Base-by-base conservation (phyloP, 352 stramenopile species). In the Phytophthora citrophthora region DNA sequence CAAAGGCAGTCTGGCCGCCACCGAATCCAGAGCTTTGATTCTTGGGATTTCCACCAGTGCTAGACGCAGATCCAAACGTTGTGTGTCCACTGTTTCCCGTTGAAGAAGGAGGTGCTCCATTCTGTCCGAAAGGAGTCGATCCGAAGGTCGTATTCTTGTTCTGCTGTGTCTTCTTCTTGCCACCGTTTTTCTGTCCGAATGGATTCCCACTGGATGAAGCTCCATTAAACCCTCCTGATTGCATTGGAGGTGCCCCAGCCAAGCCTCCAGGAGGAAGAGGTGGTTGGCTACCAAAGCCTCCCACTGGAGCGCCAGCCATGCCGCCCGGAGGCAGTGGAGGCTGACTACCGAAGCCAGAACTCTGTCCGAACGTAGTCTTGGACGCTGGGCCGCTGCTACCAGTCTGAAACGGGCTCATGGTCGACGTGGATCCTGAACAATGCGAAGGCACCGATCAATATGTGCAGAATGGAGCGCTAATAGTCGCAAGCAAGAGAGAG, bases 301-400 rank as follows among this genome's bases (percentile, higher is more conserved):
- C 43, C 13, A 13, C 34, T 29, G 39, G 36, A 65, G 51, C 51
- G 2, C 56, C 57, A 45, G 50, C 49, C 62, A 72, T 26, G 26
- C 57, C 58, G 3, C 67, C 63, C 3, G 62, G 67, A 54, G 71
- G 71, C 6, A 76, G 63, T 29, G 67, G 55, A 2, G 61, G 50
- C 54, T 72, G 70, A 3, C 15, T 60, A 3, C 62, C 52, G 32
- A 77, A 74, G 27, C 64, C 61, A 8, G 71, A 76, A 23, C 67
- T 72, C 48, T 77, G 73, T 20, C 76, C 76, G 39, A 85, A 85
- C 34, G 61, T 54, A 15, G 75, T 77, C 27, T 65, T 53, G 6
- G 56, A 36, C 0, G 46, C 40, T 38, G 57, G 24, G 20, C 26
- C 41, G 34, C 45, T 65, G 11, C 24, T 38, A 34, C 40, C 48